Evolutionary conservation across 1,284 basidiomycete genomes (phyloP).

Genomic region (Polyporus tsugae): DNA sequence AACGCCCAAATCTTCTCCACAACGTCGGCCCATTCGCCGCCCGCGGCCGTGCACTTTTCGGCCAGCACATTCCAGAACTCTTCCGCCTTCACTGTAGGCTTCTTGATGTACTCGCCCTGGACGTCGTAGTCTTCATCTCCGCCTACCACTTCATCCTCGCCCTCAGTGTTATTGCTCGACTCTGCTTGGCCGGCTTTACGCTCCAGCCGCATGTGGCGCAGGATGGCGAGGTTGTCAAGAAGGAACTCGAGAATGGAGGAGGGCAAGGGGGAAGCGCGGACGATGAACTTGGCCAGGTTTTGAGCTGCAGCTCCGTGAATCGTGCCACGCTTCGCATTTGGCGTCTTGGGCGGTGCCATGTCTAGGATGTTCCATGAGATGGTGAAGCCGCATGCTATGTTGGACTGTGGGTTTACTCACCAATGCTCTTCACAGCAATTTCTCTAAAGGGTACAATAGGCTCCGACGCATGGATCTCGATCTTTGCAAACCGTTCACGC

Average conservation of each 20-base stretch:
- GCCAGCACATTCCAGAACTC: constrained; percentile 85
- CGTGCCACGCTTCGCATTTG: constrained; percentile 81
- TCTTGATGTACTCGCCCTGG: constrained; percentile 65
- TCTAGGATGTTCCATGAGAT: constrained; percentile 51
- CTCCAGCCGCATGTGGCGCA: constrained; percentile 65
- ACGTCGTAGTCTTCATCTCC: constrained; percentile 52
- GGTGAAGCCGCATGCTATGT: not conserved
- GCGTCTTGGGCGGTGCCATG: constrained; percentile 88
- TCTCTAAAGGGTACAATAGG: constrained; percentile 99
- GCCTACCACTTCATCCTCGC: constrained; percentile 43
- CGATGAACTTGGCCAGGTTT: constrained; percentile 82
- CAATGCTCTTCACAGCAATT: constrained; percentile 84
- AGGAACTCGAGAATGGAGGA: constrained; percentile 75
- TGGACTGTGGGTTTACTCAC: constrained; percentile 48
- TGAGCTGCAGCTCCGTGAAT: constrained; percentile 71
- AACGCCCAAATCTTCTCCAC: constrained; percentile 88
- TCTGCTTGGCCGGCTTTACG: constrained; percentile 46
- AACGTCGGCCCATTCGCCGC: constrained; percentile 84
- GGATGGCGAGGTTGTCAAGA: constrained; percentile 70
- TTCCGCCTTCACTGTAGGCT: constrained; percentile 72
- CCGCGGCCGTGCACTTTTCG: constrained; percentile 71
- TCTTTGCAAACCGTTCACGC: constrained; percentile 92
- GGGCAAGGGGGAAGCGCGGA: constrained; percentile 88
- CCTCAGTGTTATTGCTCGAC: constrained; percentile 46
- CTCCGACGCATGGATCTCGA: constrained; percentile 93